Conservation (phyloP, 441 rosid species). For the Eutrema salsugineum region DNA sequence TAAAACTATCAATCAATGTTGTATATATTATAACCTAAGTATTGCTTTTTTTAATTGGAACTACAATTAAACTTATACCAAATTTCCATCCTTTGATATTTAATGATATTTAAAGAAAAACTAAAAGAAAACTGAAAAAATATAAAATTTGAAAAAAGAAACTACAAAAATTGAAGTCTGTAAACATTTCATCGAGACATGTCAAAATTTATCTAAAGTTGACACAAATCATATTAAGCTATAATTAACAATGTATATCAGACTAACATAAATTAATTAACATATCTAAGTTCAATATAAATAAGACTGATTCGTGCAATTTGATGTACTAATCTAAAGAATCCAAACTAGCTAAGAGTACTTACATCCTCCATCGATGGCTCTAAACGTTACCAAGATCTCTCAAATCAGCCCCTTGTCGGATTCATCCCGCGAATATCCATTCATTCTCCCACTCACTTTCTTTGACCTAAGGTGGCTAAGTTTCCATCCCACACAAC, state of each 20-base stretch:
- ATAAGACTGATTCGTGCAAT: not conserved
- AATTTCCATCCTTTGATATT: too few relatives aligned
- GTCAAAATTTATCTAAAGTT: not conserved
- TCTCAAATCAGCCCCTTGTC: not conserved
- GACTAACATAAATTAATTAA: not conserved
- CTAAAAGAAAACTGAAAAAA: too few relatives aligned
- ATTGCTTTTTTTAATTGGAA: too few relatives aligned
- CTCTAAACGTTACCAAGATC: not conserved
- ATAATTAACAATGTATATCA: too few relatives aligned
- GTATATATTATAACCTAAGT: too few relatives aligned
- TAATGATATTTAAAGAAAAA: too few relatives aligned
- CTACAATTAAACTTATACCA: too few relatives aligned
- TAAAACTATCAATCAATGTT: too few relatives aligned
- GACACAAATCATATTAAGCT: too few relatives aligned
- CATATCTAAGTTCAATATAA: not conserved
- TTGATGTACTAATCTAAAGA: not conserved
- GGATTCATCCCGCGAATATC: not conserved
- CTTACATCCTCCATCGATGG: not conserved
- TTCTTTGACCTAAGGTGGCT: constrained; percentile 21
- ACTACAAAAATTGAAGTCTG: too few relatives aligned
- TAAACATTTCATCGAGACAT: not conserved
- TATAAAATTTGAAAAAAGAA: too few relatives aligned
- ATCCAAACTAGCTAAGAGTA: not conserved
- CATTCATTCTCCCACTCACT: constrained; percentile 22
- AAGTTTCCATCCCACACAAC: not conserved